Base-by-base conservation (phyloP, 768 basidiomycete genomes). In the Scleroderma bovista region DNA sequence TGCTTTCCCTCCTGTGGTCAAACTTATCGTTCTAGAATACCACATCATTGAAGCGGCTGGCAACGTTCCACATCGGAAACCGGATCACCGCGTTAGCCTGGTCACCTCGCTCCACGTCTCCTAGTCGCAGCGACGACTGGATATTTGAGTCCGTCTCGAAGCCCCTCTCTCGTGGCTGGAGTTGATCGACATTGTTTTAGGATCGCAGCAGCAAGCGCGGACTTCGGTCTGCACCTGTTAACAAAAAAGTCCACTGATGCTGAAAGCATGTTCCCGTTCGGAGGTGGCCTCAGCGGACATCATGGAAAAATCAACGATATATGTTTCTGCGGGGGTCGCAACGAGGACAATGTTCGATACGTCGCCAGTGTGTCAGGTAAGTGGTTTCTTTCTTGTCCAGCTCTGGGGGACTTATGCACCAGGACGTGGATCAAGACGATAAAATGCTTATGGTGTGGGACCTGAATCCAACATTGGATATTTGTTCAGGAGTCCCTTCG, bases 401-500 rank as follows among this genome's bases (percentile, higher is more conserved):
- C 26, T 23, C 52, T 22, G 23, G 32, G 46, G 32, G 46, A 22
- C 49, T 55, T 40, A 54, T 37, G 15, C 33, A 42, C 31, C 51
- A 50, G 46, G 50, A 38, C 22, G 23, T n/a, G 34, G 44, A 7
- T 20, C 37, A 6, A 88, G 88, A 89, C 57, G 89, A 91, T 68
- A 86, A 81, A 62, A 84, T 86, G 77, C 76, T 89, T 34, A 85
- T 89, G 80, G 80, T 91, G 7, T 91, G 89, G 89, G 88, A 91
- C 66, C 75, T 92, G n/a, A 71, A 77, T 57, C 88, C 88, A 1
- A 61, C 71, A 32, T 48, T 75, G 41, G 67, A 77, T 47, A 69
- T 76, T 38, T 63, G 72, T 32, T 74, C 80, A 12, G 59, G 56
- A 19, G 55, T 57, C 13, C 64, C 68, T 19, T 61, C 51, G 57